Evolutionary conservation across 352 stramenopile genomes (phyloP), one percentile per base, ranked within the genome.

Genomic region (Globisporangium cederbergense): DNA sequence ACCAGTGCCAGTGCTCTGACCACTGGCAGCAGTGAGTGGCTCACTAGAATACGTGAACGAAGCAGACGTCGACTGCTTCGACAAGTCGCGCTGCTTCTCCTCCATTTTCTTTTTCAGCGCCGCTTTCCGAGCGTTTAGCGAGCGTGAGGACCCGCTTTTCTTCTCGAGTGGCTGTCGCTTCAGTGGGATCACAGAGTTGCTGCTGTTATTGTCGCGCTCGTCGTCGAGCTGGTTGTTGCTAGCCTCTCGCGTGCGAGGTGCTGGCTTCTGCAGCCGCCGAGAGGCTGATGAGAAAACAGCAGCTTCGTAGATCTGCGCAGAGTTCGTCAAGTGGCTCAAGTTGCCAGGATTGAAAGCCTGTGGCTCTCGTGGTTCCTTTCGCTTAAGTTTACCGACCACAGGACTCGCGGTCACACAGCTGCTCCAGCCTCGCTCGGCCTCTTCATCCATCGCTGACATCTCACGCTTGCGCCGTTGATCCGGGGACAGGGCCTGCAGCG

Each of bases 401-500:
- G 7, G 13, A 4, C 3, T 43, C 14, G 40, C 36, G 9, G 36
- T n/a, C 10, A 45, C 49, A 28, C 20, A 38, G 3, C 10, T 58
- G 45, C 66, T 34, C 45, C 54, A 59, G 8, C 18, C 43, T 6
- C 28, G 18, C 4, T 38, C 51, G 16, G 11, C 9, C n/a, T 70
- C 55, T 4, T 45, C 53, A 2, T 54, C 40, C 7, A 74, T n/a
- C 13, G 72, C 77, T 4, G 63, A 51, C 30, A 65, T 45, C 30
- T 86, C 76, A 8, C 84, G 78, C 46, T 79, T 83, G 51, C 78
- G 74, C 2, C 84, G 77, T n/a, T 78, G 72, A 7, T 73, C 81
- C 2, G 74, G 74, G 1, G 84, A 79, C 3, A 93, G 66, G 25
- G 84, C 84, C 53, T 84, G 72, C 8, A 93, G 58, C 10, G 82